Evolutionary conservation across 306 rosid genomes (phyloP), one percentile per base, ranked within the genome.

Genomic region (Mimosa bimucronata): DNA sequence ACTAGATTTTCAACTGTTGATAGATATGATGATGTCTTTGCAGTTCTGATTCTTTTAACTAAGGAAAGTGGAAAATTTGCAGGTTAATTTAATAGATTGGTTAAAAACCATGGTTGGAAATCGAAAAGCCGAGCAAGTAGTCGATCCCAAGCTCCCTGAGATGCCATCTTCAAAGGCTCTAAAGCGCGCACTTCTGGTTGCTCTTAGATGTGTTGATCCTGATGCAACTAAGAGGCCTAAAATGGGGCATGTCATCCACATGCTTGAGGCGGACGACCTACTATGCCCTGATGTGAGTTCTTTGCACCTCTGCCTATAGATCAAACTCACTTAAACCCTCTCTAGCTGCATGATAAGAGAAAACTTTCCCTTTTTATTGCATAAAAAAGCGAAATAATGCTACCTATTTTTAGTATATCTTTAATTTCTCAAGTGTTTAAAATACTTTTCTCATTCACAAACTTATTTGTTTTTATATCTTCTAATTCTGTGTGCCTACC

Each of bases 221-320:
- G 98, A 94, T 79, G 97, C 97, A 62, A 85, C 94, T 28, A 94
- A 94, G 85, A 90, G 98, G 85, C 98, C 97, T 52, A 92, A 92
- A 88, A 94, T 94, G 95, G 98, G 98, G 69, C 97, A 92, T 80
- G 91, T 92, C 80, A 91, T 94, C 81, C 97, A 94, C 97, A 94
- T 91, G 98, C 97, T 94, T 2, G 98, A 94, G 81, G 97, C 94
- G 52, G 98, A 94, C 67, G 97, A 92, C 90, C 62, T 91, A 50
- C 77, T 91, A 60, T 84, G 89, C 81, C 89, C 86, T 15, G 90
- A 86, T 79, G 97, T 94, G 79, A 71, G 92, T 71, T 52, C 66
- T 66, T 44, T 67, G 46, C 23, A 29, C 55, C 48, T 55, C 48
- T 74, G 12, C 38, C 61, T 28, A n/a, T 9, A 55, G 11, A 66